Evolutionary conservation across 441 rosid species (phyloP).

Genomic region (Syzygium malaccense): DNA sequence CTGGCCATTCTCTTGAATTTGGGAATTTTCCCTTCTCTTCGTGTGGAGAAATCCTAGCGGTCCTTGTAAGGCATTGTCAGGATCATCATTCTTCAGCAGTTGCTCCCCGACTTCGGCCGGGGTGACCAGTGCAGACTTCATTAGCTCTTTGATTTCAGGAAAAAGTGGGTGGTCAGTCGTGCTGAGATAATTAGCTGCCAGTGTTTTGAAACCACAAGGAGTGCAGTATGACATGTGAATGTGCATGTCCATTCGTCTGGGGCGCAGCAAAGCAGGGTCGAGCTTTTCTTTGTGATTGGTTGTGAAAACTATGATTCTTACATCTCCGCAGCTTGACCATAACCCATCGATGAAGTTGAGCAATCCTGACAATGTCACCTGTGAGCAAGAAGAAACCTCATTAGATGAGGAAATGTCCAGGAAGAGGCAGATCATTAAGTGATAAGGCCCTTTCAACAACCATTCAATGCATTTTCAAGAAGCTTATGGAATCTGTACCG

Average conservation of each 20-base stretch:
- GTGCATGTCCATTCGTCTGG: not conserved
- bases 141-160: not conserved
- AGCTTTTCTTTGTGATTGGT: slow-evolving; percentile 6
- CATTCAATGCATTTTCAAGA: not conserved
- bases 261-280: not conserved
- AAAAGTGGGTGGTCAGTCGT: not conserved
- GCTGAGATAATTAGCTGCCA: not conserved
- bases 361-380: slow-evolving; percentile 2
- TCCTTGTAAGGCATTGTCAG: not conserved
- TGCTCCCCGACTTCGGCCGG: slow-evolving; percentile 4
- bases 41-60: not conserved
- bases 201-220: not conserved
- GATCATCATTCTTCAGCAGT: not conserved
- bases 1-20: not conserved
- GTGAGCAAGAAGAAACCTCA: not conserved
- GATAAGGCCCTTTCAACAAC: not conserved
- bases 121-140: not conserved
- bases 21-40: not conserved
- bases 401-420: not conserved
- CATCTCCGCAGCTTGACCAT: slow-evolving; percentile 1
- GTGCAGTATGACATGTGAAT: slow-evolving; percentile 6
- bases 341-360: slow-evolving; percentile 3
- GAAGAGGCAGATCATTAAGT: not conserved
- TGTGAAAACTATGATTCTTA: not conserved
- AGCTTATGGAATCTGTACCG: not conserved